phyloP scores from a whole-genome alignment of 2,329 filamentous ascomycete species.

The Pseudocercospora eumusae region DNA sequence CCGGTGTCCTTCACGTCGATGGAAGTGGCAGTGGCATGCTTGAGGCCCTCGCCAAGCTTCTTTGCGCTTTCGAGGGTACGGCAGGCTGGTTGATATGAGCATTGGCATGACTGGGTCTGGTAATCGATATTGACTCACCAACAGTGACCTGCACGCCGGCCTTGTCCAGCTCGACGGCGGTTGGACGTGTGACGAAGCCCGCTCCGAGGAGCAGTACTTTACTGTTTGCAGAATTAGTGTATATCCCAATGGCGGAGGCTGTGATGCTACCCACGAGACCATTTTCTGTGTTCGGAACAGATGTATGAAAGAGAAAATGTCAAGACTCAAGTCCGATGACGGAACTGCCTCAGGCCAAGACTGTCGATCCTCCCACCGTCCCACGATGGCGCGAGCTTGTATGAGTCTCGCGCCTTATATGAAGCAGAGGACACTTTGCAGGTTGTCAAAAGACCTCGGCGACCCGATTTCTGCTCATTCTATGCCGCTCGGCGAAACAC shows the following conservation, averaged over 20 bases:
- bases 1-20: slow-evolving; percentile 77
- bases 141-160: slow-evolving; percentile 60
- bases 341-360: too few species aligned
- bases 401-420: neutral
- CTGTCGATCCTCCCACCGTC: too few species aligned
- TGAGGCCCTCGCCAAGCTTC: slow-evolving; percentile 70
- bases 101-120: neutral
- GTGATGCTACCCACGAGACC: slow-evolving; percentile 12
- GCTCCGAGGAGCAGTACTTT: slow-evolving; percentile 55
- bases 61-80: slow-evolving; percentile 76
- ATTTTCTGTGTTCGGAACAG: slow-evolving; percentile 6
- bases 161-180: slow-evolving; percentile 60
- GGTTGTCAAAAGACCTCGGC: neutral
- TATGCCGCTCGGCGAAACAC: neutral
- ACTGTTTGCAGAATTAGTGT: slow-evolving; percentile 24
- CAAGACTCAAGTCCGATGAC: slow-evolving; percentile 12
- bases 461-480: neutral
- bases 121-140: slow-evolving; percentile 43
- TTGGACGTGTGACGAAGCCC: slow-evolving; percentile 60
- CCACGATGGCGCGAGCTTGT: neutral
- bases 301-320: neutral
- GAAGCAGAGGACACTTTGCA: neutral
- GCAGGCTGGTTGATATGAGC: slow-evolving; percentile 61
- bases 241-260: neutral
- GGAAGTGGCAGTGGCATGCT: slow-evolving; percentile 72